phyloP scores from a whole-genome alignment of 176 grass and related monocot species.

The Oryza brachyantha region DNA sequence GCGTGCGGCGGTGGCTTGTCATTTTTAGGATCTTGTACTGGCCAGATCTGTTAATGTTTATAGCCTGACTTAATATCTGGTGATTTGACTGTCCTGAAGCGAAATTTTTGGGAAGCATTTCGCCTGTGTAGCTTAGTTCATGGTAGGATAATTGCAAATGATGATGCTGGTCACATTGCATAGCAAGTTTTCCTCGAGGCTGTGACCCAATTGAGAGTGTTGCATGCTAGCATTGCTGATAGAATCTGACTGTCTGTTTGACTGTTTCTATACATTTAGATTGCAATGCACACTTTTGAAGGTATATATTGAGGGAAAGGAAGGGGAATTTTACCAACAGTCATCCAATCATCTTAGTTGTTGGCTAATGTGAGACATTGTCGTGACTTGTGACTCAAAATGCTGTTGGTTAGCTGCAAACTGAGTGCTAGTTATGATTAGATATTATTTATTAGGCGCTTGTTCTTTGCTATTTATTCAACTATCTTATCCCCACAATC shows the following conservation, averaged over 20 bases:
- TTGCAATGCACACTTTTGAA: background rate
- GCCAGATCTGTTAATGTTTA: constrained; percentile 15
- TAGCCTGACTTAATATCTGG: background rate
- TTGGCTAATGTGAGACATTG: background rate
- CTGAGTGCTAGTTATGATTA: background rate
- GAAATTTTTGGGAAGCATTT: background rate
- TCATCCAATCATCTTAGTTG: background rate
- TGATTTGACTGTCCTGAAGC: background rate
- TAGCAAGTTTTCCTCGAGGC: background rate
- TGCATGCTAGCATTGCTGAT: background rate
- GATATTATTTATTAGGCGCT: background rate
- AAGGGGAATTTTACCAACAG: background rate
- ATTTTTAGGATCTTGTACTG: constrained; percentile 14
- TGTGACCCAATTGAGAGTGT: too few species aligned
- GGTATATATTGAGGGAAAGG: background rate
- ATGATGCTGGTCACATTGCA: background rate
- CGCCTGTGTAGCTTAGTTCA: background rate
- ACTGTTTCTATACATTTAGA: background rate
- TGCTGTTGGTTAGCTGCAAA: background rate
- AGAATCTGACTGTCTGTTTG: background rate
- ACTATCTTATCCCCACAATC: background rate
- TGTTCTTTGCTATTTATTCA: constrained; percentile 12
- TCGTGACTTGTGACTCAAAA: background rate
- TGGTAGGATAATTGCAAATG: background rate
- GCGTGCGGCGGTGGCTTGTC: background rate